A percentile compares a stretch with the other conserved stretches of the same genome.
Evolutionary conservation across 768 basidiomycete genomes (phyloP).

Genomic region (Amanita pallidorosea): DNA sequence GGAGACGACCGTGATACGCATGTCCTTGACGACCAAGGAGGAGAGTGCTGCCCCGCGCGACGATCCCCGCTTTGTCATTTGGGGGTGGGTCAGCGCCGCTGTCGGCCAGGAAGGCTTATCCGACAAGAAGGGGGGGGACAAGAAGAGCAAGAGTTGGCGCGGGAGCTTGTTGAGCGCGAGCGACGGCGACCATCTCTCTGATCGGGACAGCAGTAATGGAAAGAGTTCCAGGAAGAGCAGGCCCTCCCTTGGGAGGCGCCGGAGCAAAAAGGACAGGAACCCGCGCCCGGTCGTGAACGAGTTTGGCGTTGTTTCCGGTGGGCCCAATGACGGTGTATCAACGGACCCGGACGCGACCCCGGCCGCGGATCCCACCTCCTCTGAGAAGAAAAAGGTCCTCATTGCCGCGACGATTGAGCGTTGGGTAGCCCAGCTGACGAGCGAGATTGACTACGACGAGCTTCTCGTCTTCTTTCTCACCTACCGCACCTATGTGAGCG

Average conservation of each 20-base stretch:
- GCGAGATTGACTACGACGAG: constrained; percentile 78
- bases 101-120: neutral
- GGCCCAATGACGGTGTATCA: neutral
- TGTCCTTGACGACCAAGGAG: constrained; percentile 50
- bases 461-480: constrained; percentile 87
- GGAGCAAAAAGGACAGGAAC: constrained; percentile 16
- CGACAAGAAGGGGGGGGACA: neutral
- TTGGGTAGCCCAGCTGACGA: constrained; percentile 87
- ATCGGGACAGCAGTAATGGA: constrained; percentile 15
- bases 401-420: constrained; percentile 88
- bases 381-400: constrained; percentile 39
- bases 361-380: constrained; percentile 6
- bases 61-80: constrained; percentile 87
- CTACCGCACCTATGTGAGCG: constrained; percentile 75
- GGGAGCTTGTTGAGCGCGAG: neutral
- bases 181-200: constrained; percentile 20
- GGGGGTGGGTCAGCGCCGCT: constrained; percentile 46
- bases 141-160: neutral
- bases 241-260: constrained; percentile 21
- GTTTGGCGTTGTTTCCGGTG: constrained; percentile 1
- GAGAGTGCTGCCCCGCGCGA: constrained; percentile 67
- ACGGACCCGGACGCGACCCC: neutral
- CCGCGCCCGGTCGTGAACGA: neutral
- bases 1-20: constrained; percentile 60
- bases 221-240: constrained; percentile 22